Conservation (phyloP, 805 yeast species). For the Scheffersomyces ergatensis region DNA sequence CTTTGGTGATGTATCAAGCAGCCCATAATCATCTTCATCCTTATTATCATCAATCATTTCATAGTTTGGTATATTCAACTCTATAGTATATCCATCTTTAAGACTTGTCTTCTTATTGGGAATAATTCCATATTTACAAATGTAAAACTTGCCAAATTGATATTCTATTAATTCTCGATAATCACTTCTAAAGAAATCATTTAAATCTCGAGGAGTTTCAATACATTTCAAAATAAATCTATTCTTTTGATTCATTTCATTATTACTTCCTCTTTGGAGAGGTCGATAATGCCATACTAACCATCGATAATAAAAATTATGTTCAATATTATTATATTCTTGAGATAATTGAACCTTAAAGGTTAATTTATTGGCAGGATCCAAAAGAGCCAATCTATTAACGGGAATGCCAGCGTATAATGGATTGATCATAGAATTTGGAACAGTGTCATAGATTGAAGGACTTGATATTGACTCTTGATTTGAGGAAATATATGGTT, state of each 20-base stretch:
- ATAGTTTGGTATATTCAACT: slow-evolving; percentile 10
- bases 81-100: slow-evolving; percentile 14
- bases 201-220: slow-evolving; percentile 12
- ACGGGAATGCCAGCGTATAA: slow-evolving; percentile 12
- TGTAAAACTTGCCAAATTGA: slow-evolving; percentile 8
- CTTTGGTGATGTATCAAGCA: background rate
- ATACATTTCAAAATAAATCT: slow-evolving; percentile 7
- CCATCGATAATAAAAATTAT: slow-evolving; percentile 18
- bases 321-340: slow-evolving; percentile 9
- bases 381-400: slow-evolving; percentile 13
- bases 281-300: slow-evolving; percentile 10
- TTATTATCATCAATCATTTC: background rate
- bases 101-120: slow-evolving; percentile 13
- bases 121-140: slow-evolving; percentile 11
- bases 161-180: slow-evolving; percentile 3
- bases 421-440: background rate
- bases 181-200: slow-evolving; percentile 2
- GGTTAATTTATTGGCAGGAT: slow-evolving; percentile 9
- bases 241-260: background rate
- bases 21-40: background rate
- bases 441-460: background rate
- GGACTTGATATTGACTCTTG: no score
- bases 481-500: no score
- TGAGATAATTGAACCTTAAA: slow-evolving; percentile 11
- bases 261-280: background rate